Conservation (phyloP, 1,284 basidiomycete genomes). For the Naganishia cerealis region DNA sequence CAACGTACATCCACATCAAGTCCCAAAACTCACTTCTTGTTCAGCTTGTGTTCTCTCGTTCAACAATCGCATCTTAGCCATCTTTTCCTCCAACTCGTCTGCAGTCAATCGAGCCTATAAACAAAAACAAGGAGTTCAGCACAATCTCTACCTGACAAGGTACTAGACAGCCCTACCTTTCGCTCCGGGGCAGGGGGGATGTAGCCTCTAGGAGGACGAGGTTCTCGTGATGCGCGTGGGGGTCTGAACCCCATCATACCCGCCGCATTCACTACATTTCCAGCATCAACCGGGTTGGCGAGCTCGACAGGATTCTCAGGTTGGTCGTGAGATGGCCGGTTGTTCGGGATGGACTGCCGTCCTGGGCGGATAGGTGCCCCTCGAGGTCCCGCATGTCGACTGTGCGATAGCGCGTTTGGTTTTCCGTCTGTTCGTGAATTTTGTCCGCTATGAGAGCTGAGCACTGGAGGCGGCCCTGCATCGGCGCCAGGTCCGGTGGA, state of each 20-base stretch:
- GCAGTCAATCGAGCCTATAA: slow-evolving; percentile 22
- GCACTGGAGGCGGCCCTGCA: background rate
- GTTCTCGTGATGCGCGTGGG: slow-evolving; percentile 1
- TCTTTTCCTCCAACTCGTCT: slow-evolving; percentile 34
- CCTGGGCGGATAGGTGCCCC: background rate
- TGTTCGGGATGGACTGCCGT: background rate
- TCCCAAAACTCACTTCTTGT: slow-evolving; percentile 19
- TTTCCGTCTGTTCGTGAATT: background rate
- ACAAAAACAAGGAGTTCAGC: background rate
- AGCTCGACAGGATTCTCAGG: background rate
- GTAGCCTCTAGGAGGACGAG: slow-evolving; percentile 20
- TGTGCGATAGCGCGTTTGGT: background rate
- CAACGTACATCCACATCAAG: background rate
- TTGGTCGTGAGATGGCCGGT: background rate
- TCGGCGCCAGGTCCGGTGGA: slow-evolving; percentile 7
- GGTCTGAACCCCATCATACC: slow-evolving; percentile 24
- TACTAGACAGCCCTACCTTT: background rate
- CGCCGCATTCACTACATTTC: background rate
- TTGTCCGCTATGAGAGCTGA: background rate
- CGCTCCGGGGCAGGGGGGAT: slow-evolving; percentile 26
- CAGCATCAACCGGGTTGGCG: slow-evolving; percentile 12
- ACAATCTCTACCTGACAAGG: background rate
- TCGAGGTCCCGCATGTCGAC: slow-evolving; percentile 16
- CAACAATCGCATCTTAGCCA: slow-evolving; percentile 32
- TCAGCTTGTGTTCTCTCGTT: slow-evolving; percentile 30